Base-by-base conservation (phyloP, 2,329 filamentous ascomycete genomes). In the Calonectria naviculata region DNA sequence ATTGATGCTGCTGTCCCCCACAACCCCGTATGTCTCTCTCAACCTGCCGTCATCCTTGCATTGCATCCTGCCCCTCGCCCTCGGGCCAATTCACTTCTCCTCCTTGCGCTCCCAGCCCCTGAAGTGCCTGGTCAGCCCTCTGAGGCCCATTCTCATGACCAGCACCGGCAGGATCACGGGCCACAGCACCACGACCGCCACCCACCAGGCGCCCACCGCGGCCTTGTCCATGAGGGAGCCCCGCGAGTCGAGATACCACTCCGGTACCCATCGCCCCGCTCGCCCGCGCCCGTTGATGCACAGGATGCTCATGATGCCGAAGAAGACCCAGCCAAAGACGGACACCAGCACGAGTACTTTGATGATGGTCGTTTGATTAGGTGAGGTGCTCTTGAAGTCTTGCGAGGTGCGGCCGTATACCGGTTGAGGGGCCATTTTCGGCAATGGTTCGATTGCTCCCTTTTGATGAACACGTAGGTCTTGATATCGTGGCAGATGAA, bases 121-220 rank as follows among this genome's bases (percentile, higher is more conserved):
- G 63, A 79, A 87, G 29, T 80, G 82, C 6, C 70, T 79, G 60
- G 80, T 80, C 38, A 73, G 65, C 49, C n/a, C 60, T 71, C 17
- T 82, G 8, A 85, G 84, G 2, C 84, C 95, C 60, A 89, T 97
- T 85, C 89, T 97, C 31, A 87, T 92, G 78, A 93, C 91, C 74
- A 89, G 92, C 77, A 95, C 93, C 0, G 86, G 85, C 62, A 90
- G 86, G 75, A 95, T 96, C 76, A 86, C 87, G 5, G 91, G 91
- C 69, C 81, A 83, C n/a, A 79, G 68, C 42, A 82, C 44, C 26
- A 83, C 26, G 2, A 82, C 74, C 2, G 67, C 74, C 1, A 68
- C 17, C 81, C 80, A 83, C 81, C 80, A 83, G 1, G 46, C 62
- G 12, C 61, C 71, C 47, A 83, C 75, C 8, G 68, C 21, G 5